A percentile compares a stretch with the other conserved stretches of the same genome.
phyloP scores from a whole-genome alignment of 2,329 filamentous ascomycete genomes.

The Neonectria neomacrospora region DNA sequence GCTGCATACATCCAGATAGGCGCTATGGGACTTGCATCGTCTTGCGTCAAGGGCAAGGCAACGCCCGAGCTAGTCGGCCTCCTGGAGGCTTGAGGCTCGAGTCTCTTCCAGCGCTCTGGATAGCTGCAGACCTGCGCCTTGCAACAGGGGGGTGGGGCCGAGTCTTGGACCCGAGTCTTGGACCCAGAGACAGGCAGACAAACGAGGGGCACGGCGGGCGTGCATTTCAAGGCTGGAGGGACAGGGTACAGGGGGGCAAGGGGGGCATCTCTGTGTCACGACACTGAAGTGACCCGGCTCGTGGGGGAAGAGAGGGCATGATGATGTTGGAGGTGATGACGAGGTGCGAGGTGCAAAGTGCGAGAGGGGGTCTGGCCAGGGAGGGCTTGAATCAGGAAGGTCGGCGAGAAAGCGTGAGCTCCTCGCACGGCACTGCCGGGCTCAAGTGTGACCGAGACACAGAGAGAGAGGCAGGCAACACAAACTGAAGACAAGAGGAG shows the following conservation, averaged over 20 bases:
- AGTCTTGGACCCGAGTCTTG: slow-evolving; percentile 24
- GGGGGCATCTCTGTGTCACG: slow-evolving; percentile 25
- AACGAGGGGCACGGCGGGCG: slow-evolving; percentile 21
- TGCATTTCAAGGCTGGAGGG: slow-evolving; percentile 34
- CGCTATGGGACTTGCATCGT: slow-evolving; percentile 27
- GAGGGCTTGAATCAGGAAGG: slow-evolving; percentile 42
- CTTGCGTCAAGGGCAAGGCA: slow-evolving; percentile 29
- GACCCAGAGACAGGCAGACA: slow-evolving; percentile 23
- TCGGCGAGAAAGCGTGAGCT: slow-evolving; percentile 24
- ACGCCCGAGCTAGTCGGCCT: slow-evolving; percentile 37
- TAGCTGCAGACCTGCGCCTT: slow-evolving; percentile 38
- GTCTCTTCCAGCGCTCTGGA: slow-evolving; percentile 37
- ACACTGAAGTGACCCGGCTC: slow-evolving; percentile 29
- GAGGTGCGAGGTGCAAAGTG: slow-evolving; percentile 23
- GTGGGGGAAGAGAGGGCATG: slow-evolving; percentile 22
- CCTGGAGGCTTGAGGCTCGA: slow-evolving; percentile 22
- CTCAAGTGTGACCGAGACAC: slow-evolving; percentile 10
- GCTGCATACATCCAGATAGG: slow-evolving; percentile 31
- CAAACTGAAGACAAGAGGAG: slow-evolving; percentile 22
- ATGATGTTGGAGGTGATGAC: slow-evolving; percentile 27
- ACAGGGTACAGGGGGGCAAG: slow-evolving; percentile 13
- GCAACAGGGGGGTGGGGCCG: slow-evolving; percentile 34
- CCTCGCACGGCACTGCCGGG: slow-evolving; percentile 17
- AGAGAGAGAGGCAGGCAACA: slow-evolving; percentile 21
- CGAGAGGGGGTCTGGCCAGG: slow-evolving; percentile 28